A percentile compares a stretch with the other conserved stretches of the same genome.
These are phyloP conservation scores for Colletotrichum sp. DNA, from an alignment of 2,329 filamentous ascomycete species.

Conservation along the genomic window DNA sequence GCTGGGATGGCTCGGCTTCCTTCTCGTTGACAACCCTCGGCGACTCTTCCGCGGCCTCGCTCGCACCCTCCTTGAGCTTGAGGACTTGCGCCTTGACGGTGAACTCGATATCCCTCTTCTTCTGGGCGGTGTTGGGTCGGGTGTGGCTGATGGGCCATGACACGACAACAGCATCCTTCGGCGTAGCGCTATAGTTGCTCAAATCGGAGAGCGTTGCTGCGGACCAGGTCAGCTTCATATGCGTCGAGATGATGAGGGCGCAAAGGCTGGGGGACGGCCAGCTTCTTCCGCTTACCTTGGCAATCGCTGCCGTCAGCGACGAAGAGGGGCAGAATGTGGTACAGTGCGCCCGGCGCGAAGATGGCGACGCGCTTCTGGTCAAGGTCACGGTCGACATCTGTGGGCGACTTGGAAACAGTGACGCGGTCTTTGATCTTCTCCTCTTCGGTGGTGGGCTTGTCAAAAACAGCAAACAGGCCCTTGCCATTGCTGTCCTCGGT, in stretches of 20 bases:
- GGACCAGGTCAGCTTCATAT: not conserved
- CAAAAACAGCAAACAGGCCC: conserved; percentile 46
- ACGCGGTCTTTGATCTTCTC: conserved; percentile 43
- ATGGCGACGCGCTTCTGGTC: conserved; percentile 38
- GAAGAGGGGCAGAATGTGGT: conserved; percentile 46
- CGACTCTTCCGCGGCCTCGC: not conserved
- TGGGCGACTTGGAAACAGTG: conserved; percentile 20
- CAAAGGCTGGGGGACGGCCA: not conserved
- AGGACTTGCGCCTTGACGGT: conserved; percentile 34
- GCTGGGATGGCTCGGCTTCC: not conserved
- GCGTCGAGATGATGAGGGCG: not conserved
- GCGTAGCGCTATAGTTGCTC: conserved; percentile 29
- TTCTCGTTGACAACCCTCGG: not conserved
- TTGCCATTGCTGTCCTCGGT: conserved; percentile 32
- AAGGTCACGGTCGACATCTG: conserved; percentile 27
- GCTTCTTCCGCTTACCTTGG: conserved; percentile 31
- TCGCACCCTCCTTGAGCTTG: conserved; percentile 8
- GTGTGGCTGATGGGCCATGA: conserved; percentile 34
- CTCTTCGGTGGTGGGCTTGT: conserved; percentile 39
- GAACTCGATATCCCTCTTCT: conserved; percentile 31
- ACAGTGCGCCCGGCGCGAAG: conserved; percentile 48
- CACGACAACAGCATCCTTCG: conserved; percentile 30
- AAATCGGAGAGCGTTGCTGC: conserved; percentile 27
- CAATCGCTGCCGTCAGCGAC: conserved; percentile 41
- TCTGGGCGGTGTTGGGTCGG: conserved; percentile 26